phyloP scores from a whole-genome alignment of 2,329 filamentous ascomycete species.

The Apiospora kogelbergensis region DNA sequence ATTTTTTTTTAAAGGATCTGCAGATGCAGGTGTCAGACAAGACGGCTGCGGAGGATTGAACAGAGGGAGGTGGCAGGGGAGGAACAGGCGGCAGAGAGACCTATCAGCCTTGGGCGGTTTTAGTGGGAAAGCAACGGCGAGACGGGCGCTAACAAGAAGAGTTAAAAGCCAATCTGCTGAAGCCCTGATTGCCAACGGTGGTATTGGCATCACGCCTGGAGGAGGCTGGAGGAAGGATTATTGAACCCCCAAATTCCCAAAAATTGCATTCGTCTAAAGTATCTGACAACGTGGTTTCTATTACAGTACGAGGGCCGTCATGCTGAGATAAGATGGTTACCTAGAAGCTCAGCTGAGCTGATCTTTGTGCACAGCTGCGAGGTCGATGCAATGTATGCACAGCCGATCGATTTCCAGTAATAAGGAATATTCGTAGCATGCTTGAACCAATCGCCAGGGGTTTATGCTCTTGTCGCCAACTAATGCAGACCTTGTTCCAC shows the following conservation, averaged over 20 bases:
- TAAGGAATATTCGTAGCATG: not conserved
- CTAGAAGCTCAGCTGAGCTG: not conserved
- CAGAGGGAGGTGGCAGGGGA: not conserved
- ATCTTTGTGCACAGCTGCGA: not conserved
- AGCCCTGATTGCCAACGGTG: not conserved
- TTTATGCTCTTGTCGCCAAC: not conserved
- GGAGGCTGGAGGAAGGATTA: not conserved
- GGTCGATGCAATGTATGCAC: conserved; percentile 1
- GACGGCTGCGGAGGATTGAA: not conserved
- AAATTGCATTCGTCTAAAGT: not conserved
- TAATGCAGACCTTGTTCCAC: too few species aligned
- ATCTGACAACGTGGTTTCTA: not conserved
- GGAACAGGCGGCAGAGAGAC: not conserved
- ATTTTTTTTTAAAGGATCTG: not conserved
- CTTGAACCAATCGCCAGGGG: not conserved
- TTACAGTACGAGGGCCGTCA: not conserved
- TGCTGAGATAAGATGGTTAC: not conserved
- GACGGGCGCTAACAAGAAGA: not conserved
- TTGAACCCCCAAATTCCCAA: not conserved
- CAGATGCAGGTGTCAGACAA: conserved; percentile 2
- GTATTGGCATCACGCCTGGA: not conserved
- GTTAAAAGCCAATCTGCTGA: not conserved
- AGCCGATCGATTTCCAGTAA: not conserved
- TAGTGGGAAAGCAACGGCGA: conserved; percentile 4
- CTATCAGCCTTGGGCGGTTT: not conserved